Conservation (phyloP, 176 grass and related monocot genomes). For the Aegilops sharonensis region DNA sequence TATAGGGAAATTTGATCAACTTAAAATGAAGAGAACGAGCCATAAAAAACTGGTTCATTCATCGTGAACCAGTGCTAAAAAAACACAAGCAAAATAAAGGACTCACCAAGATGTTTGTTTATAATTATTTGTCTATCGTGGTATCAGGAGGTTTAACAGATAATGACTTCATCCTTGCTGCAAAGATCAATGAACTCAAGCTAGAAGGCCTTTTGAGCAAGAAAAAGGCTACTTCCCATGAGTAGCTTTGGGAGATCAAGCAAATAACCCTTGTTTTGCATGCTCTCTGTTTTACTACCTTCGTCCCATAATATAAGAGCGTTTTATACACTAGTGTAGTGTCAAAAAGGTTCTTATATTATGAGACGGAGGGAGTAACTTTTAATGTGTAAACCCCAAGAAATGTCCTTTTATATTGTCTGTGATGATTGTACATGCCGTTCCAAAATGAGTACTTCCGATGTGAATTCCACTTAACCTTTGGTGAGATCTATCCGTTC, state of each 20-base stretch:
- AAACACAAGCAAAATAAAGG: background rate
- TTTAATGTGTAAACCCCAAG: background rate
- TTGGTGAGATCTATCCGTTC: background rate
- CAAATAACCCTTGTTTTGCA: background rate
- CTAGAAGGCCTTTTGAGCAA: slow-evolving; percentile 62
- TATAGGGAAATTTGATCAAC: background rate
- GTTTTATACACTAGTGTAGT: too few relatives aligned
- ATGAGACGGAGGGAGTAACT: too few relatives aligned
- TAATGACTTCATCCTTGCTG: slow-evolving; percentile 88
- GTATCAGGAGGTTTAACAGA: slow-evolving; percentile 77
- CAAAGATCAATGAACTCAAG: slow-evolving; percentile 72
- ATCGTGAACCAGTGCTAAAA: background rate
- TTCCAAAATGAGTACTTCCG: background rate
- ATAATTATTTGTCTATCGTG: background rate
- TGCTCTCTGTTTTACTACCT: background rate
- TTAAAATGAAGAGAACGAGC: background rate
- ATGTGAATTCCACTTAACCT: background rate
- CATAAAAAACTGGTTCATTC: background rate
- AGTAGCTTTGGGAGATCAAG: background rate
- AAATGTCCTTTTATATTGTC: background rate
- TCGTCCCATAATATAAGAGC: too few relatives aligned
- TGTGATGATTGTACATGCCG: background rate
- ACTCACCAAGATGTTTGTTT: background rate
- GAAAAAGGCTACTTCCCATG: slow-evolving; percentile 50
- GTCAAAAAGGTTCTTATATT: too few relatives aligned